These are phyloP conservation scores for Venturia effusa DNA, from an alignment of 2,329 filamentous ascomycete species.

Conservation along the genomic window DNA sequence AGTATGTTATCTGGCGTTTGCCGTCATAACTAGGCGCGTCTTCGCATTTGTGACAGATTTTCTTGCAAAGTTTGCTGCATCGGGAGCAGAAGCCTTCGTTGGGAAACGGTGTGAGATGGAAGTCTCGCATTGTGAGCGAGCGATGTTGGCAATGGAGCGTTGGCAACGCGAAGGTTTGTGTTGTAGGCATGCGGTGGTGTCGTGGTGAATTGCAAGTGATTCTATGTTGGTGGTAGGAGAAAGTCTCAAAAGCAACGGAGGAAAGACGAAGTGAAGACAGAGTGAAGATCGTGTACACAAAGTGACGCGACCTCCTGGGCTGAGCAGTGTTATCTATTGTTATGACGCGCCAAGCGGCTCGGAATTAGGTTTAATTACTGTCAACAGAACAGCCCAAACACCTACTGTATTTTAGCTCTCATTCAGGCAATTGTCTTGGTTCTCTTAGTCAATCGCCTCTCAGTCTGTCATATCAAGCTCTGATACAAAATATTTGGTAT, in stretches of 20 bases:
- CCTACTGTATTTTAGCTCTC: not conserved
- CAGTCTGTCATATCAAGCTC: not conserved
- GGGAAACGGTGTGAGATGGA: not conserved
- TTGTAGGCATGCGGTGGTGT: not conserved
- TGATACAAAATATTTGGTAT: not conserved
- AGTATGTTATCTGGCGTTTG: not conserved
- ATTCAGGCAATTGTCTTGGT: not conserved
- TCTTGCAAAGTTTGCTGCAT: not conserved
- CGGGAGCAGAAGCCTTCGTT: not conserved
- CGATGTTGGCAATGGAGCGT: not conserved
- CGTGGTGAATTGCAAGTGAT: not conserved
- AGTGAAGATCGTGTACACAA: not conserved
- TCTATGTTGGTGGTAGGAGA: not conserved
- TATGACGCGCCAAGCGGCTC: not conserved
- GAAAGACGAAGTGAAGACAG: not conserved
- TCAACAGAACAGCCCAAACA: not conserved
- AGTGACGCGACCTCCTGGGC: not conserved
- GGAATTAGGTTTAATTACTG: too few species aligned
- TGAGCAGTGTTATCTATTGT: not conserved
- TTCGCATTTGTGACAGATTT: constrained; percentile 7
- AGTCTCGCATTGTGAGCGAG: not conserved
- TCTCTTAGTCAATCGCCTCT: not conserved
- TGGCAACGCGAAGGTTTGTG: not conserved
- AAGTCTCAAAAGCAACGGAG: too few species aligned
- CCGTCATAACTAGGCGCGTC: not conserved